Evolutionary conservation across 768 basidiomycete genomes (phyloP), one percentile per base, ranked within the genome.

Genomic region (Psilocybe tampanensis): DNA sequence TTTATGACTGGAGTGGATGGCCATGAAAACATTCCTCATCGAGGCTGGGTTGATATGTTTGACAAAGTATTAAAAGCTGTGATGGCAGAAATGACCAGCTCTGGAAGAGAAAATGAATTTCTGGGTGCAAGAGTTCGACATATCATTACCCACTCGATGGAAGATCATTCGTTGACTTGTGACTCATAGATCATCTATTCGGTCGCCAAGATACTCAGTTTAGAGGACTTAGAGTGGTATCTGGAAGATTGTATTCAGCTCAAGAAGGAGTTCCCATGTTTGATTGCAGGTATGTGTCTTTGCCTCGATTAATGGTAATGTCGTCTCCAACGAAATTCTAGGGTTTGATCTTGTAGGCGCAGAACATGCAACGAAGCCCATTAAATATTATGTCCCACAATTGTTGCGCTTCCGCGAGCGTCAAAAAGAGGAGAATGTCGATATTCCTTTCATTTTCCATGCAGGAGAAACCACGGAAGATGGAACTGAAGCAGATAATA

Each of bases 311-410:
- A n/a, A n/a, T n/a, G n/a, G n/a, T n/a, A n/a, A n/a, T n/a, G n/a
- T n/a, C n/a, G 32, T n/a, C 8, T 44, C 47, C 60, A 26, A 44
- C 45, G 53, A 48, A 39, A 44, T 17, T 55, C 2, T 55, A 89
- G 89, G 88, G 2, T 93, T 92, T 62, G 90, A 92, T 72, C 78
- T 92, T 18, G 90, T 92, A n/a, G 90, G 90, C 3, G 77, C 86
- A 45, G 90, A 92, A 64, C 85, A 91, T 64, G 71, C 70, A 6
- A 62, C 82, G 21, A 77, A 73, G 39, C 87, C 89, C 17, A 75
- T 90, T 36, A 81, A 77, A 22, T 72, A 88, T 64, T 92, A 91
- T 66, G 67, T 85, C 24, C 80, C 83, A 32, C 80, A 80, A 9
- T 74, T 94, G 6, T 69, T 88, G 4, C 74, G 71, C 42, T 92